phyloP scores from a whole-genome alignment of 345 rosid species.

The Ceriops tagal region DNA sequence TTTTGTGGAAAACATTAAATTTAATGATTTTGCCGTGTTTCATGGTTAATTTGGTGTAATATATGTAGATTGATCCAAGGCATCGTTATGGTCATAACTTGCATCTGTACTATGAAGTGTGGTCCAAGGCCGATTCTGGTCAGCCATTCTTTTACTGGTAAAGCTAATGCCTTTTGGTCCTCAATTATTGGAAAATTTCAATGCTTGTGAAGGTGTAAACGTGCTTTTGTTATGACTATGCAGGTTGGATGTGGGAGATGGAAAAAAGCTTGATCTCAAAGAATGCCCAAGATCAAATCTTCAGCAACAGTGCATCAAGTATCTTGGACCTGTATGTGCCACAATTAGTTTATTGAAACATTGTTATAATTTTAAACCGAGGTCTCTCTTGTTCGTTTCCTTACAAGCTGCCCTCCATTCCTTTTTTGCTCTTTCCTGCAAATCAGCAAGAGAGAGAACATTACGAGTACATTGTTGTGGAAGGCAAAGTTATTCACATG shows the following conservation, averaged over 20 bases:
- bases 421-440: background rate
- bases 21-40: background rate
- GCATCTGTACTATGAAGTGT: constrained; percentile 70
- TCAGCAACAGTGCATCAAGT: constrained; percentile 72
- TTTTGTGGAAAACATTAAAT: background rate
- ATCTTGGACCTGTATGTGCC: constrained; percentile 84
- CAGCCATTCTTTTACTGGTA: constrained; percentile 96
- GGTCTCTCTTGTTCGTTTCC: constrained; percentile 3
- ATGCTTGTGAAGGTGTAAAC: background rate
- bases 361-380: background rate
- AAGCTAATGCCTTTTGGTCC: background rate
- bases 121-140: constrained; percentile 70
- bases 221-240: constrained; percentile 2
- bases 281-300: constrained; percentile 65
- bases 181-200: background rate
- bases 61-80: constrained; percentile 77
- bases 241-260: constrained; percentile 92
- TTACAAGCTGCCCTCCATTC: background rate
- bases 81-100: constrained; percentile 85
- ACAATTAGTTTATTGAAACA: background rate
- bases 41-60: background rate
- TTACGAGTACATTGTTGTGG: constrained; percentile 55
- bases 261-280: constrained; percentile 65
- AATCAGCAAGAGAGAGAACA: constrained; percentile 86
- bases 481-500: constrained; percentile 68